Percentiles rank a stretch among this genome's conserved stretches.
Evolutionary conservation across 345 rosid genomes (phyloP).

Genomic region (Eutrema heterophyllum): DNA sequence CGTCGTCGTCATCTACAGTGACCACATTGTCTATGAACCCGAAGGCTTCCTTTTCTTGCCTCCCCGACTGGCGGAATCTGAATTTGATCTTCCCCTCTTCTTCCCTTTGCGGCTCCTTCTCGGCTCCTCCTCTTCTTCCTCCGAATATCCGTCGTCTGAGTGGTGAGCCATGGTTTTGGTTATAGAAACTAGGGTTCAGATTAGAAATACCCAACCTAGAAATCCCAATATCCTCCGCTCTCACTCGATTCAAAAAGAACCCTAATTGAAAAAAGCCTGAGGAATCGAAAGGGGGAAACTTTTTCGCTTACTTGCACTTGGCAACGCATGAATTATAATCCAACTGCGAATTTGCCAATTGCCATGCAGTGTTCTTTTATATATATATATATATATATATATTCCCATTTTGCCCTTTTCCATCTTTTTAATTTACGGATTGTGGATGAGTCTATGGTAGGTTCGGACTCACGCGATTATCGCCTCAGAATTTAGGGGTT

Average conservation of each 20-base stretch:
- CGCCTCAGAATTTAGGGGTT: not conserved
- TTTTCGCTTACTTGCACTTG: not conserved
- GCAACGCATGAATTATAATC: not conserved
- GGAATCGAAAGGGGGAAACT: not conserved
- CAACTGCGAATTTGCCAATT: not conserved
- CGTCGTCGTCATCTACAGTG: slow-evolving; percentile 60
- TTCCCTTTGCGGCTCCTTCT: slow-evolving; percentile 18
- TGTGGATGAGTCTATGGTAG: not conserved
- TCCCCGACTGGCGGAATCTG: slow-evolving; percentile 37
- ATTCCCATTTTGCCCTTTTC: not conserved
- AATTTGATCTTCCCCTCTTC: slow-evolving; percentile 69
- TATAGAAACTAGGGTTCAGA: slow-evolving; percentile 7
- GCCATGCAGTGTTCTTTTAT: not conserved
- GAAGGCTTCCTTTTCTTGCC: slow-evolving; percentile 38
- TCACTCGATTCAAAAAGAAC: not conserved
- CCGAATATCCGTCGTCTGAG: slow-evolving; percentile 18
- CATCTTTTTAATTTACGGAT: not conserved
- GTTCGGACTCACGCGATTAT: not conserved
- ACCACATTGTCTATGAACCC: slow-evolving; percentile 54
- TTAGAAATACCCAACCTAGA: not conserved
- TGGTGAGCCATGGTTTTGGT: slow-evolving; percentile 33
- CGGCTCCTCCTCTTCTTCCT: slow-evolving; percentile 39
- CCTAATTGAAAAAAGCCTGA: not conserved
- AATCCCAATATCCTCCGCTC: not conserved
- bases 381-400: too few relatives aligned